Evolutionary conservation across 2,329 filamentous ascomycete species (phyloP), one percentile per base, ranked within the genome.

Genomic region (Penicillium sclerotiorum): DNA sequence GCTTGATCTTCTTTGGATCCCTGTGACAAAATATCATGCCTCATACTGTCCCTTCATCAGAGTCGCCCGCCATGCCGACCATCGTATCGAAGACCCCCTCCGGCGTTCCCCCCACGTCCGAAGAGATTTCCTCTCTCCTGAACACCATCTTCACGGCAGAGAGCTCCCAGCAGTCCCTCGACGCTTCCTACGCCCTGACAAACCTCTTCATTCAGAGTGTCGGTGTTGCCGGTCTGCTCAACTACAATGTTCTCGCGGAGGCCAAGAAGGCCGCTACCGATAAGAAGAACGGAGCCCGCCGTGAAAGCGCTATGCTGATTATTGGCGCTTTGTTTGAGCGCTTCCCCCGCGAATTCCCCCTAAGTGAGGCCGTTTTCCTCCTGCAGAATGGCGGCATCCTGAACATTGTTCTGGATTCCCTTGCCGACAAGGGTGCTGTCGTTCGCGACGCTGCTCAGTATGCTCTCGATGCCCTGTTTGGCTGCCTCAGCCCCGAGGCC

Each of bases 241-340:
- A 74, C 50, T 88, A 87, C 72, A 81, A 81, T 57, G 73, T 88
- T 40, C 68, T 89, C 39, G 77, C 80, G 18, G 80, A 83, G 56
- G 79, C 87, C 63, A 83, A 83, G 66, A 88, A 95, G 80, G 90
- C 89, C 30, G 91, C 93, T 4, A 77, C 80, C 62, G 91, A 97
- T 76, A 99, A 97, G 85, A 99, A 99, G 80, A 92, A 86, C 72
- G 88, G 87, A 13, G 81, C 87, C 32, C 84, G 83, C 62, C 83
- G 93, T 63, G 94, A 99, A 76, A 90, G 91, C 66, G 88, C 92
- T 58, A 95, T 97, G 84, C 95, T 96, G 71, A 87, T 95, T 35
- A 81, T 97, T 20, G 94, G 95, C 49, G 93, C 95, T 47, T 79
- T 99, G 39, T 93, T 97, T 64, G 94, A 99, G 78, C 86, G 88